Evolutionary conservation across 352 stramenopile species (phyloP).

Genomic region (Thraustotheca clavata): DNA sequence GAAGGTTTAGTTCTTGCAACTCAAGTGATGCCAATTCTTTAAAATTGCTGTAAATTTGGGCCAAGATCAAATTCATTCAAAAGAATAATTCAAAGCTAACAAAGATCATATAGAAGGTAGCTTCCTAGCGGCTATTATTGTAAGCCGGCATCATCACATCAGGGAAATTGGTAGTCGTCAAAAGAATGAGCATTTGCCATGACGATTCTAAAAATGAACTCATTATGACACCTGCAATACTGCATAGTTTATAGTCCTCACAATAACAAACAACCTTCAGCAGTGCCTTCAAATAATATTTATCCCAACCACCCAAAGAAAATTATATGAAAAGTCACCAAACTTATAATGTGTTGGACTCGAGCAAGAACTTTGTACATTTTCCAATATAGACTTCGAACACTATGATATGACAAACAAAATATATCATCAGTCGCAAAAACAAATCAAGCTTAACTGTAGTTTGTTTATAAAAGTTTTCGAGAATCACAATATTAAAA

Average conservation of each 20-base stretch:
- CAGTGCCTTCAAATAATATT: constrained; percentile 53
- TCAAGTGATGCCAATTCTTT: constrained; percentile 26
- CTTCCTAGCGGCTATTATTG: constrained; percentile 29
- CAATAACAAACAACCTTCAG: constrained; percentile 30
- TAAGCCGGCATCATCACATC: constrained; percentile 77
- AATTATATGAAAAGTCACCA: constrained; percentile 35
- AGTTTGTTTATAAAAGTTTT: not conserved
- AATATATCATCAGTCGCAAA: constrained; percentile 13
- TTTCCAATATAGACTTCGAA: constrained; percentile 8
- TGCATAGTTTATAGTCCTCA: constrained; percentile 32
- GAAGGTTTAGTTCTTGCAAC: constrained; percentile 26
- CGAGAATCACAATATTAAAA: constrained; percentile 20
- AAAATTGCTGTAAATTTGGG: constrained; percentile 64
- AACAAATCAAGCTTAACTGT: not conserved
- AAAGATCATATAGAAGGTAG: constrained; percentile 65
- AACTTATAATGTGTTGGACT: constrained; percentile 12
- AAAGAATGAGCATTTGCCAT: constrained; percentile 53
- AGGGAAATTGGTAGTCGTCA: constrained; percentile 75
- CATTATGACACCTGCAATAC: constrained; percentile 39
- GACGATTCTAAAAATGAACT: constrained; percentile 37
- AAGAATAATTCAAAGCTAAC: constrained; percentile 59
- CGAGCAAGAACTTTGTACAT: constrained; percentile 16
- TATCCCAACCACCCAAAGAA: constrained; percentile 50
- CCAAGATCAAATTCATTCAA: constrained; percentile 74
- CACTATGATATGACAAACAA: constrained; percentile 4